Conservation (phyloP, 495 filamentous ascomycete species). For the Chaetomium cochliodes region DNA sequence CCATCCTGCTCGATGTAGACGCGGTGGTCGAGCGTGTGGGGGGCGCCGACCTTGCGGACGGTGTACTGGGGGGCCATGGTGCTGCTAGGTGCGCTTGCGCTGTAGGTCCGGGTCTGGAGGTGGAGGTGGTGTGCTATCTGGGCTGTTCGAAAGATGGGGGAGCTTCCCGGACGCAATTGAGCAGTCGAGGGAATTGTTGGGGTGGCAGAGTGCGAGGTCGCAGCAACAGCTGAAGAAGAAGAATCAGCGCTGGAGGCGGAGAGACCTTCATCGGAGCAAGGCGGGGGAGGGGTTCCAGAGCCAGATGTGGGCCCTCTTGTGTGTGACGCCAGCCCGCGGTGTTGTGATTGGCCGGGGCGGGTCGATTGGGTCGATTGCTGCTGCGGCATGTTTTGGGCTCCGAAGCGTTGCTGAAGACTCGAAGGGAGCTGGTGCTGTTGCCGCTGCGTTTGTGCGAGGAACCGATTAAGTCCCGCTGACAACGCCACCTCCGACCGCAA, state of each 20-base stretch:
- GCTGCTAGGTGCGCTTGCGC: slow-evolving; percentile 30
- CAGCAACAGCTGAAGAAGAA: slow-evolving; percentile 14
- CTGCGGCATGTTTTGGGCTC: slow-evolving; percentile 27
- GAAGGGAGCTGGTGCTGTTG: background rate
- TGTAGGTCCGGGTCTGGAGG: slow-evolving; percentile 20
- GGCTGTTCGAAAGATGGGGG: slow-evolving; percentile 48
- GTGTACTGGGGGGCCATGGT: slow-evolving; percentile 64
- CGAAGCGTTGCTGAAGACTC: slow-evolving; percentile 7
- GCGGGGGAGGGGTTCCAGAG: slow-evolving; percentile 43
- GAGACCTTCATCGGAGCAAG: slow-evolving; percentile 29
- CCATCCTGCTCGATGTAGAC: slow-evolving; percentile 98
- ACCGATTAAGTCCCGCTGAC: slow-evolving; percentile 12
- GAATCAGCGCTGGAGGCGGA: slow-evolving; percentile 20
- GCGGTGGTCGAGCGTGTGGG: slow-evolving; percentile 94
- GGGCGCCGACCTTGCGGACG: slow-evolving; percentile 79
- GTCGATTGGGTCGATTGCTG: slow-evolving; percentile 22
- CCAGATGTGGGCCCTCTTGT: slow-evolving; percentile 22
- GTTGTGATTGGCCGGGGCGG: slow-evolving; percentile 37
- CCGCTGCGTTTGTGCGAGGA: slow-evolving; percentile 5
- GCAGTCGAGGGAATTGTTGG: slow-evolving; percentile 26
- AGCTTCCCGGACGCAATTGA: slow-evolving; percentile 42
- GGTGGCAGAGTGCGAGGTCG: slow-evolving; percentile 15
- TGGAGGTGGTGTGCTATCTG: slow-evolving; percentile 58
- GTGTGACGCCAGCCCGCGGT: slow-evolving; percentile 36
- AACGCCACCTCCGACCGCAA: slow-evolving; percentile 22